Conservation (phyloP, 495 filamentous ascomycete genomes). For the Ramalina intermedia region DNA sequence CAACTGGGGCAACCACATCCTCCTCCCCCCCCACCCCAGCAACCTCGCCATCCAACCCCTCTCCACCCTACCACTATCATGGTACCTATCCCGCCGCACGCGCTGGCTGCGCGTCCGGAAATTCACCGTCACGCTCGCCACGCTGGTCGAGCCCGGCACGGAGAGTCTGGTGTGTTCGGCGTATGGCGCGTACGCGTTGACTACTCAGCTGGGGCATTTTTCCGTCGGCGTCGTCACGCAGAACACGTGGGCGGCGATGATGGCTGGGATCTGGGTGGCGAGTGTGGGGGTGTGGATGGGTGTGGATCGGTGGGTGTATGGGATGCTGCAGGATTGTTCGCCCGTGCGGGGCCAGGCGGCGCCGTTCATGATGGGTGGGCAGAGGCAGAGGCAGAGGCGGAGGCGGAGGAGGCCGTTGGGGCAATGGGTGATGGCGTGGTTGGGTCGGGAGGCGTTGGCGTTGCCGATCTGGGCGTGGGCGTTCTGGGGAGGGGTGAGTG, state of each 20-base stretch:
- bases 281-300: constrained; percentile 56
- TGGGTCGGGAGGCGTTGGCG: constrained; percentile 69
- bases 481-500: constrained; percentile 65
- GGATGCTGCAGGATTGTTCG: constrained; percentile 52
- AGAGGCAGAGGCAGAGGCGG: neutral
- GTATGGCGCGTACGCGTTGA: constrained; percentile 66
- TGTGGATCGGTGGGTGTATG: constrained; percentile 60
- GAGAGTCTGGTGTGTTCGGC: constrained; percentile 74
- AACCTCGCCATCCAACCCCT: constrained; percentile 87
- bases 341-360: constrained; percentile 53
- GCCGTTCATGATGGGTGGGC: constrained; percentile 2
- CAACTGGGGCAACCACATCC: constrained; percentile 59
- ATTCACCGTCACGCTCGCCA: constrained; percentile 80
- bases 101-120: constrained; percentile 91
- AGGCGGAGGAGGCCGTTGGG: constrained; percentile 14
- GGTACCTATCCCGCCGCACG: constrained; percentile 71
- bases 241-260: constrained; percentile 61
- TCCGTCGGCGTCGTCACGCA: constrained; percentile 23
- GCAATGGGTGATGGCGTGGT: constrained; percentile 67
- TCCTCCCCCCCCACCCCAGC: constrained; percentile 46
- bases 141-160: constrained; percentile 85
- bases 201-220: constrained; percentile 45
- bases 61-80: constrained; percentile 57
- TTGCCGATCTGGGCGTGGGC: constrained; percentile 81
- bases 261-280: constrained; percentile 48